These are phyloP conservation scores for Cardamine occulta DNA, from an alignment of 345 rosid species.

Conservation along the genomic window DNA sequence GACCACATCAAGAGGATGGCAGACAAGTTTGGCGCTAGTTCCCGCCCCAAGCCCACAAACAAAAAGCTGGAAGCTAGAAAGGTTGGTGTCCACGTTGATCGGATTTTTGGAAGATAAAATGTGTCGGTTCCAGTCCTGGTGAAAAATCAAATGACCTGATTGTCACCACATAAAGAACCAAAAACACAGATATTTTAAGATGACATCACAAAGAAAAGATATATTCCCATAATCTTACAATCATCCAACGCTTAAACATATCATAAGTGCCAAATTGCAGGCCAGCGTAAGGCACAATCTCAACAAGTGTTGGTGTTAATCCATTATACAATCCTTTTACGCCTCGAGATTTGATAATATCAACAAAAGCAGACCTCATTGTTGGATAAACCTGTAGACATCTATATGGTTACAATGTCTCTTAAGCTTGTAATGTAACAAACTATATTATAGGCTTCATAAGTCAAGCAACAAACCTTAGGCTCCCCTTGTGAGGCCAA, in stretches of 20 bases:
- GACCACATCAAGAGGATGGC: constrained; percentile 98
- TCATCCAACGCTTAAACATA: constrained; percentile 86
- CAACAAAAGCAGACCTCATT: constrained; percentile 91
- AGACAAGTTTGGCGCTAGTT: constrained; percentile 97
- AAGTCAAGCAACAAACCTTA: constrained; percentile 57
- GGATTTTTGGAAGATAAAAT: constrained; percentile 49
- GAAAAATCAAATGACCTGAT: constrained; percentile 18
- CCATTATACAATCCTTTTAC: constrained; percentile 89
- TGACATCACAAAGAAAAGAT: neutral
- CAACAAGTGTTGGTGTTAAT: constrained; percentile 87
- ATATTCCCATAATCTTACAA: constrained; percentile 51
- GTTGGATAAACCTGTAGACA: constrained; percentile 79
- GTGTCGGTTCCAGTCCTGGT: constrained; percentile 71
- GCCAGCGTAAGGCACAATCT: constrained; percentile 97
- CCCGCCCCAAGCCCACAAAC: constrained; percentile 92
- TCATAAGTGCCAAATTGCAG: constrained; percentile 96
- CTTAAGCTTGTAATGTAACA: neutral
- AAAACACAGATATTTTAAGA: neutral
- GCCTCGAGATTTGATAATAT: constrained; percentile 75
- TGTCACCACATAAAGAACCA: neutral
- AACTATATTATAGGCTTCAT: neutral
- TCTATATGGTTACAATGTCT: neutral
- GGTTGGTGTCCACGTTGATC: constrained; percentile 45
- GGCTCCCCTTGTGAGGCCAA: constrained; percentile 99
- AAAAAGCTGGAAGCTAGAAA: constrained; percentile 82